These are phyloP conservation scores for Leishmania arabica DNA, from an alignment of 208 protist species.

Conservation along the genomic window DNA sequence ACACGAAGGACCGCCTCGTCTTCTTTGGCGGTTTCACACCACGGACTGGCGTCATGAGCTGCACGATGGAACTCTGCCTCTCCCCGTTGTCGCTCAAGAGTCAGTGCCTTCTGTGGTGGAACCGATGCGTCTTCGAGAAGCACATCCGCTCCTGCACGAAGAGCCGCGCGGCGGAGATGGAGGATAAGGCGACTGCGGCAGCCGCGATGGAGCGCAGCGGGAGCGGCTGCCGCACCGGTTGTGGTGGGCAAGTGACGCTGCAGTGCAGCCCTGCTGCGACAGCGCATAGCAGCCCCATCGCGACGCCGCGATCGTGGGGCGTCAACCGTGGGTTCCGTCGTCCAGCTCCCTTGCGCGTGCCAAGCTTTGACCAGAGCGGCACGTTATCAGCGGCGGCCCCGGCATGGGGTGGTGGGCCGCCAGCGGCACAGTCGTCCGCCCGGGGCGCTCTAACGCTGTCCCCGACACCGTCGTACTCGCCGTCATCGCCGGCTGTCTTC, in stretches of 20 bases:
- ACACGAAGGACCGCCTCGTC: slow-evolving; percentile 35
- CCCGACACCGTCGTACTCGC: slow-evolving; percentile 16
- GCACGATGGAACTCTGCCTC: slow-evolving; percentile 42
- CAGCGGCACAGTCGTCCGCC: neutral
- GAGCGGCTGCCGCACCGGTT: slow-evolving; percentile 2
- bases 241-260: slow-evolving; percentile 27
- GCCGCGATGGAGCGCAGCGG: slow-evolving; percentile 8
- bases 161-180: slow-evolving; percentile 17
- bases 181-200: slow-evolving; percentile 10
- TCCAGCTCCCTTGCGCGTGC: slow-evolving; percentile 12
- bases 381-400: neutral
- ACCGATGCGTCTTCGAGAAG: slow-evolving; percentile 32
- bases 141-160: slow-evolving; percentile 21
- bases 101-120: slow-evolving; percentile 32
- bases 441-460: slow-evolving; percentile 7
- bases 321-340: slow-evolving; percentile 5
- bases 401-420: neutral
- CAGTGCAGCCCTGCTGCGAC: slow-evolving; percentile 13
- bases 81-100: slow-evolving; percentile 29
- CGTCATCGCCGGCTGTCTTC: slow-evolving; percentile 20
- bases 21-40: slow-evolving; percentile 53
- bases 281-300: slow-evolving; percentile 15
- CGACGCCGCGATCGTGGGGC: slow-evolving; percentile 15
- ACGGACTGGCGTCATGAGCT: slow-evolving; percentile 19
- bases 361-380: slow-evolving; percentile 8